phyloP scores from a whole-genome alignment of 345 rosid species.

The Anacardium occidentale region DNA sequence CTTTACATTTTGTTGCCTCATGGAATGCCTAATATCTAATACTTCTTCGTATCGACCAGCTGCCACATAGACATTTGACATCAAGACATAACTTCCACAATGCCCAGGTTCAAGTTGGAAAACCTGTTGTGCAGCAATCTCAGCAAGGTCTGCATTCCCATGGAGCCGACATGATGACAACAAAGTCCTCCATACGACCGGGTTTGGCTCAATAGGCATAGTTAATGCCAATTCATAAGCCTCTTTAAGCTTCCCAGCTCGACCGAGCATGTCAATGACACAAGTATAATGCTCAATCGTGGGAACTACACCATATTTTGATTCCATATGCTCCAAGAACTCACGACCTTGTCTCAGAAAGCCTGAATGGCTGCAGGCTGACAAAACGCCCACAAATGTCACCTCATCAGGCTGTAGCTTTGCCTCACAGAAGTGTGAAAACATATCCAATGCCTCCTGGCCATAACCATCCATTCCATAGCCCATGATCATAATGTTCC shows the following conservation, averaged over 20 bases:
- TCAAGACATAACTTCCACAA: conserved; percentile 45
- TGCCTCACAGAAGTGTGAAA: conserved; percentile 40
- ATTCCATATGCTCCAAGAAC: conserved; percentile 43
- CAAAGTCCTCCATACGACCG: conserved; percentile 62
- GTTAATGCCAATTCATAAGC: conserved; percentile 50
- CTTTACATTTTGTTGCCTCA: conserved; percentile 45
- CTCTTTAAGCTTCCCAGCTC: conserved; percentile 57
- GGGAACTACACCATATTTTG: conserved; percentile 42
- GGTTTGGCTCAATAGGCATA: conserved; percentile 40
- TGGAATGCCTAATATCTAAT: conserved; percentile 37
- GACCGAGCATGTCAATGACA: conserved; percentile 71
- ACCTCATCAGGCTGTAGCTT: conserved; percentile 49
- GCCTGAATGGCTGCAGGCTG: conserved; percentile 71
- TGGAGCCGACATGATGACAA: conserved; percentile 51
- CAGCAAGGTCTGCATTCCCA: conserved; percentile 38
- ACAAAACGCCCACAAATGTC: conserved; percentile 53
- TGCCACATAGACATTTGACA: conserved; percentile 46
- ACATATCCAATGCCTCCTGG: conserved; percentile 47
- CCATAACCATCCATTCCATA: conserved; percentile 58
- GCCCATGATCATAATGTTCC: conserved; percentile 66
- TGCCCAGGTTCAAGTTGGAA: conserved; percentile 47
- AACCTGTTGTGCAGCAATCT: conserved; percentile 32
- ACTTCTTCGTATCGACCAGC: conserved; percentile 45
- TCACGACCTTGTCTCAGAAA: conserved; percentile 43
- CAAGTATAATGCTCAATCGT: conserved; percentile 62